Percentiles rank a stretch among this genome's conserved stretches.
These are phyloP conservation scores for Warburgia ugandensis DNA, from an alignment of 164 flowering plant species.

Conservation along the genomic window DNA sequence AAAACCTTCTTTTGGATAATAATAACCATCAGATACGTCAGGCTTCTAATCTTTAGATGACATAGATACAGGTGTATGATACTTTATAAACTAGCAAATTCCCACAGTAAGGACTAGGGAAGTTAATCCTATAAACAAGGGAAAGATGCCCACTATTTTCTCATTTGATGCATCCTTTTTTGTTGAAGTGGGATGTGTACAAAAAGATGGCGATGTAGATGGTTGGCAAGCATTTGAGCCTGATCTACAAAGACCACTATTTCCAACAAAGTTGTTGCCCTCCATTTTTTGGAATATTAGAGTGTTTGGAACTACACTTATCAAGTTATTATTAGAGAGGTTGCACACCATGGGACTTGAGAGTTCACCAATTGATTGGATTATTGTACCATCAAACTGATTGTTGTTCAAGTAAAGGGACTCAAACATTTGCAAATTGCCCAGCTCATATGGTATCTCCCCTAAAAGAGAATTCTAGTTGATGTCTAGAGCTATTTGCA, in stretches of 20 bases:
- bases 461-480: constrained; percentile 43
- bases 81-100: constrained; percentile 38
- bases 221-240: constrained; percentile 24
- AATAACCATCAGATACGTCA: constrained; percentile 30
- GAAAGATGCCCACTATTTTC: constrained; percentile 35
- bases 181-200: constrained; percentile 21
- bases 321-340: constrained; percentile 42
- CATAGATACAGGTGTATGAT: constrained; percentile 21
- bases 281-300: constrained; percentile 42
- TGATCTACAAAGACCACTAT: constrained; percentile 29
- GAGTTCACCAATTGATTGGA: constrained; percentile 32
- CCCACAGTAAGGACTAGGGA: constrained; percentile 29
- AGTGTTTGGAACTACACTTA: constrained; percentile 39
- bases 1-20: constrained; percentile 48
- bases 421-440: constrained; percentile 44
- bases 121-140: constrained; percentile 26
- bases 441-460: constrained; percentile 31
- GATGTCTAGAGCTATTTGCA: constrained; percentile 43
- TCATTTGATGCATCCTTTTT: constrained; percentile 29
- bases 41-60: constrained; percentile 27
- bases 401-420: constrained; percentile 43
- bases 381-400: constrained; percentile 36
- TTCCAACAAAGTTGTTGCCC: constrained; percentile 44
- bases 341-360: constrained; percentile 45
- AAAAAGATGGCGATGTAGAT: constrained; percentile 11